Evolutionary conservation across 2,329 filamentous ascomycete genomes (phyloP).

Genomic region (Penicillium digitatum): DNA sequence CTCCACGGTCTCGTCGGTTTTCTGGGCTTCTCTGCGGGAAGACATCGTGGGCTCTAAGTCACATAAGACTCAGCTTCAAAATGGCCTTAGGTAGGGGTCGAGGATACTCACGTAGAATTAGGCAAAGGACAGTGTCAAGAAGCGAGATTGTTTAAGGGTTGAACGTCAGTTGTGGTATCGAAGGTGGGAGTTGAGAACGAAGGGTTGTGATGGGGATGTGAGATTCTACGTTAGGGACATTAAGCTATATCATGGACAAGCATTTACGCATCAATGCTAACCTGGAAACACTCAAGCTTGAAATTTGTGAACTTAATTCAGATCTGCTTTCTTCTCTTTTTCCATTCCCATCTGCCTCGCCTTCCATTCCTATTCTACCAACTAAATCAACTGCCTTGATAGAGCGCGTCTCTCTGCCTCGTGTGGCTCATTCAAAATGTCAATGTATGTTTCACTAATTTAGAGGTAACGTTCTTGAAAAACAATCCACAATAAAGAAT

Average conservation of each 20-base stretch:
- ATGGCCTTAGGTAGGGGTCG: too few relatives aligned
- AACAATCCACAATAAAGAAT: slow-evolving; percentile 19
- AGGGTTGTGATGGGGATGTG: too few relatives aligned
- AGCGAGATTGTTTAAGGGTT: too few relatives aligned
- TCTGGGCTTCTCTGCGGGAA: too few relatives aligned
- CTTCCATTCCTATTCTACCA: slow-evolving; percentile 1
- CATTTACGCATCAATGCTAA: neutral
- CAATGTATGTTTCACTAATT: slow-evolving; percentile 3
- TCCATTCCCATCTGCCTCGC: neutral
- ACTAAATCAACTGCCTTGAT: slow-evolving; percentile 7
- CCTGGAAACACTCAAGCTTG: neutral
- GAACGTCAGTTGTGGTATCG: too few relatives aligned
- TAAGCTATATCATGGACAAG: neutral
- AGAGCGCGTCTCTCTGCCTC: neutral
- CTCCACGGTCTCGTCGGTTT: too few relatives aligned
- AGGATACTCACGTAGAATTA: too few relatives aligned
- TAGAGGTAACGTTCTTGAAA: slow-evolving; percentile 29
- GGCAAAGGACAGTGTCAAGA: too few relatives aligned
- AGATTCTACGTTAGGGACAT: too few relatives aligned
- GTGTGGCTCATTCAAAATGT: neutral
- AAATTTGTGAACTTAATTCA: neutral
- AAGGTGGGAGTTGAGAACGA: too few relatives aligned
- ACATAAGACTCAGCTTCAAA: too few relatives aligned
- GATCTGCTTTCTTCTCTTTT: neutral
- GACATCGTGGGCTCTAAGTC: too few relatives aligned